phyloP scores from a whole-genome alignment of 2,329 filamentous ascomycete genomes.

The Claviceps africana region DNA sequence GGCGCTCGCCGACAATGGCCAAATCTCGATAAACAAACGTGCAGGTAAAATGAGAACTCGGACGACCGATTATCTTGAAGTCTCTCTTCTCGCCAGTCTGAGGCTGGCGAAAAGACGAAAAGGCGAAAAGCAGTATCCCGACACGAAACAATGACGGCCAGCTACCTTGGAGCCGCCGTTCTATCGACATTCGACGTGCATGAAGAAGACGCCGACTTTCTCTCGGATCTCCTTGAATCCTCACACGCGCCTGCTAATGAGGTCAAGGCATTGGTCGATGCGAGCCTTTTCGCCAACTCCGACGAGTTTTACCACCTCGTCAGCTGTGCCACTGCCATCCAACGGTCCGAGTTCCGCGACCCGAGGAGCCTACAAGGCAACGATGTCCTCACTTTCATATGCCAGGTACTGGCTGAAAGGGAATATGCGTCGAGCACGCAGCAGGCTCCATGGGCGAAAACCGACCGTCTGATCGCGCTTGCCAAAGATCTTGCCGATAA shows the following conservation, averaged over 20 bases:
- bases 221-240: slow-evolving; percentile 18
- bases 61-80: neutral
- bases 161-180: neutral
- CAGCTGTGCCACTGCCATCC: slow-evolving; percentile 20
- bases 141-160: neutral
- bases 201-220: slow-evolving; percentile 17
- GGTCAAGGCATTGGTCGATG: slow-evolving; percentile 13
- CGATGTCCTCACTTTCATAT: slow-evolving; percentile 21
- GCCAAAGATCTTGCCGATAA: slow-evolving; percentile 16
- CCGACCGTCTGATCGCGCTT: slow-evolving; percentile 21
- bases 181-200: slow-evolving; percentile 20
- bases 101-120: neutral
- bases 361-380: slow-evolving; percentile 15
- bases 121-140: neutral
- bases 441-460: slow-evolving; percentile 18
- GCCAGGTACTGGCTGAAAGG: slow-evolving; percentile 10
- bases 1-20: neutral
- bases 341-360: slow-evolving; percentile 6
- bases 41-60: neutral
- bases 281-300: slow-evolving; percentile 19
- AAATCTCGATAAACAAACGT: neutral
- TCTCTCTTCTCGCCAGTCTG: neutral
- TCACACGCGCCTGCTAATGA: slow-evolving; percentile 14
- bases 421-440: slow-evolving; percentile 1
- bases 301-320: slow-evolving; percentile 22